Base-by-base conservation (phyloP, 1,284 basidiomycete species). In the Puccinia novopanici region DNA sequence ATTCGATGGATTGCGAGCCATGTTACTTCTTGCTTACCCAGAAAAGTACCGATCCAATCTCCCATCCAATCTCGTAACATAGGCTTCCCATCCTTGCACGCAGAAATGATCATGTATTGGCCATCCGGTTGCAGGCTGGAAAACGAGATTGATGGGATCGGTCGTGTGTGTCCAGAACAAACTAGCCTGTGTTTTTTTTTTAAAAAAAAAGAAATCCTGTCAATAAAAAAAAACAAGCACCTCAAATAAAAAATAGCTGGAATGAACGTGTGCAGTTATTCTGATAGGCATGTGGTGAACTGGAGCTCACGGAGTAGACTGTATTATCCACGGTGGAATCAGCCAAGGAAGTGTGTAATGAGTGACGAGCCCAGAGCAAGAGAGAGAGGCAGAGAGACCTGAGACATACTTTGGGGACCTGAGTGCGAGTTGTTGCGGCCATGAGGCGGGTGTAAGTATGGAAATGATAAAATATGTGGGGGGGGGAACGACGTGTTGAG, bases 11-110 rank as follows among this genome's bases (percentile, higher is more conserved):
- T 54, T 34, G 34, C 34, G 34, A 34, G 34, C 34, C 1, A 34
- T 4, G 4, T 1, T 34, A 34, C 4, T 34, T 34, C 34, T 24
- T n/a, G 12, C 86, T 80, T 61, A 87, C 89, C 95, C 22, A 98
- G 89, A 86, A 99, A 99, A 8, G 96, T 98, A 30, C 96, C 96
- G 84, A 98, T 92, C 96, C 96, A 99, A 86, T 99, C 96, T 40
- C 96, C 96, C 73, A 94, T 79, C 77, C 77, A 79, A 54, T 79
- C 77, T 61, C 77, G 34, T 40, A 79, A 42, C 77, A 79, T 79
- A 30, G 77, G 77, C 52, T 79, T 79, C 13, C 77, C 77, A 63
- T 79, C 77, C 45, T 79, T 79, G 55, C 77, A 79, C 34, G 77
- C 77, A 57, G 77, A 79, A 42, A 79, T 79, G 24, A 79, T 79